phyloP scores from a whole-genome alignment of 2,329 filamentous ascomycete genomes.

The Cryphonectria radicalis region DNA sequence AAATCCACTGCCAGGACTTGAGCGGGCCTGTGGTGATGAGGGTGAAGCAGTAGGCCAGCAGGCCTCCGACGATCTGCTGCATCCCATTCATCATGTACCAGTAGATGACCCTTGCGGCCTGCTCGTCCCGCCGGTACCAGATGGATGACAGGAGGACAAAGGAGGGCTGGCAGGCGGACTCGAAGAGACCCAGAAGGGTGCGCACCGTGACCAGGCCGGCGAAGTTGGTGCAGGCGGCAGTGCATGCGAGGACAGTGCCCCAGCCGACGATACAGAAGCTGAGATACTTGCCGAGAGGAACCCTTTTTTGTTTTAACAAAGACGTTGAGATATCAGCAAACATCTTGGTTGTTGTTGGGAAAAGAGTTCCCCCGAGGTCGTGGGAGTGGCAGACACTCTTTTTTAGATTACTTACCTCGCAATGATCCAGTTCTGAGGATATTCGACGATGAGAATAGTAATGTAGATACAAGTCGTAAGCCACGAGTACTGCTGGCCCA shows the following conservation, averaged over 20 bases:
- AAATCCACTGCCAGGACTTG: conserved; percentile 71
- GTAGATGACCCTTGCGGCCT: conserved; percentile 68
- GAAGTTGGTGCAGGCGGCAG: conserved; percentile 66
- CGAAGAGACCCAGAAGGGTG: conserved; percentile 71
- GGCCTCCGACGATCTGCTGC: conserved; percentile 73
- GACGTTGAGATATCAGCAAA: not conserved
- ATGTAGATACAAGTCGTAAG: conserved; percentile 77
- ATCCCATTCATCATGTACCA: conserved; percentile 81
- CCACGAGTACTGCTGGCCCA: conserved; percentile 65
- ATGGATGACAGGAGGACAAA: conserved; percentile 70
- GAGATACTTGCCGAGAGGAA: conserved; percentile 71
- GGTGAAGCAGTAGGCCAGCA: conserved; percentile 68
- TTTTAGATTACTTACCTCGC: conserved; percentile 32
- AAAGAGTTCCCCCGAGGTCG: too few relatives aligned
- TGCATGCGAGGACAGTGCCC: conserved; percentile 63
- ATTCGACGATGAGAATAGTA: conserved; percentile 71
- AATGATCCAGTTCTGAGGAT: conserved; percentile 64
- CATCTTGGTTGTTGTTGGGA: too few relatives aligned
- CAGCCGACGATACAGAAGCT: conserved; percentile 67
- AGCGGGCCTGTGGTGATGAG: conserved; percentile 57
- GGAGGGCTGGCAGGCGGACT: conserved; percentile 69
- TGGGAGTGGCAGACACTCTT: not conserved
- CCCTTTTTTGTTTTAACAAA: conserved; percentile 40
- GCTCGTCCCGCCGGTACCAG: conserved; percentile 74
- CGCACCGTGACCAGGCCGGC: conserved; percentile 62